Conservation (phyloP, 441 rosid species). For the Aleurites moluccanus region DNA sequence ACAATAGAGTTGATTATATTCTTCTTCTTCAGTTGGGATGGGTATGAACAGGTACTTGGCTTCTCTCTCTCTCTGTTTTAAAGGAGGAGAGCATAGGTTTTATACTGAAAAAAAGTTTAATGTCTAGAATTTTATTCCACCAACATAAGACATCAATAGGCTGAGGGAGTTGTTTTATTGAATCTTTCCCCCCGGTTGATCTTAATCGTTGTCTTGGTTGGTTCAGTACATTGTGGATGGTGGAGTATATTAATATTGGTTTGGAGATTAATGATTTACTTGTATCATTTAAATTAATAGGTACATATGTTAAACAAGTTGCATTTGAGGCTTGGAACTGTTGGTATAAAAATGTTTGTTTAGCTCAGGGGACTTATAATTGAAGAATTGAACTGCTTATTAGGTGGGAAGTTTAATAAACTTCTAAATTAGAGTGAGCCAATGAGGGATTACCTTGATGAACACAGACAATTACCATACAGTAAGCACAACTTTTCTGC, state of each 20-base stretch:
- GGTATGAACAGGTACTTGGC: neutral
- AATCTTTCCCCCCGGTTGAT: neutral
- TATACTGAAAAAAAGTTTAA: neutral
- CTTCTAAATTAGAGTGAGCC: neutral
- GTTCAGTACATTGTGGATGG: neutral
- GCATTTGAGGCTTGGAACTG: neutral
- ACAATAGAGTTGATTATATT: neutral
- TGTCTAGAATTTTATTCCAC: neutral
- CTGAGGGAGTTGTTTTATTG: neutral
- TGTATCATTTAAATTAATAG: neutral
- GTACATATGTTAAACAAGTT: neutral
- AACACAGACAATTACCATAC: neutral
- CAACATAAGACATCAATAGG: neutral
- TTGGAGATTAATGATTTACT: neutral
- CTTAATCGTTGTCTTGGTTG: neutral
- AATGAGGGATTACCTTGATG: neutral
- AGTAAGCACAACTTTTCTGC: neutral
- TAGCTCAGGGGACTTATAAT: neutral
- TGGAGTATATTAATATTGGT: neutral
- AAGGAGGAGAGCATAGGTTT: neutral
- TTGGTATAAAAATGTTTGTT: neutral
- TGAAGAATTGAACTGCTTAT: neutral
- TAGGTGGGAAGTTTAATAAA: neutral
- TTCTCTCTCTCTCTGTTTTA: neutral
- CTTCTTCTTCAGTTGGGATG: too few relatives aligned